These are phyloP conservation scores for Candida yuanshanica DNA, from an alignment of 805 yeast genomes.

Conservation along the genomic window DNA sequence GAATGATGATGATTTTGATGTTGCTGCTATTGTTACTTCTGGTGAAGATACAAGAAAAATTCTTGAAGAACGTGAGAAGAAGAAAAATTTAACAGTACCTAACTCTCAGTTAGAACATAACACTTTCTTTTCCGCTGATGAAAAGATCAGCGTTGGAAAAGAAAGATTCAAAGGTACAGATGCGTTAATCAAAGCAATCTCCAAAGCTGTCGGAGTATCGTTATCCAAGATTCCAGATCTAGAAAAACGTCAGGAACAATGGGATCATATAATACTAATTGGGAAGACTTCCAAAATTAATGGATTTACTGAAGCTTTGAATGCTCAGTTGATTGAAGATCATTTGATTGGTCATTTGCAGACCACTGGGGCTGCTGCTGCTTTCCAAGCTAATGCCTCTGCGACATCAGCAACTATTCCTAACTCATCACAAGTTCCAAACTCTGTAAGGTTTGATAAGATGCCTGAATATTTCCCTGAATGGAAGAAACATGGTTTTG, in stretches of 20 bases:
- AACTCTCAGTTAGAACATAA: constrained; percentile 75
- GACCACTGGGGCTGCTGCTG: constrained; percentile 19
- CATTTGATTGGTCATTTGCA: constrained; percentile 39
- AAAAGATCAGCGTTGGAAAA: constrained; percentile 66
- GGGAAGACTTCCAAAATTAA: constrained; percentile 74
- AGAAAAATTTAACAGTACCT: constrained; percentile 32
- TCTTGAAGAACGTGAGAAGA: constrained; percentile 55
- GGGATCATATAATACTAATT: constrained; percentile 72
- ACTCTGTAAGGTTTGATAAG: constrained; percentile 59
- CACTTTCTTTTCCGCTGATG: constrained; percentile 49
- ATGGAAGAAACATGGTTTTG: constrained; percentile 81
- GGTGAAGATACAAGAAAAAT: constrained; percentile 62
- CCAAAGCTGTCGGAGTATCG: constrained; percentile 46
- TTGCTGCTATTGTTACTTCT: constrained; percentile 82
- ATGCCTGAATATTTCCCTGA: constrained; percentile 91
- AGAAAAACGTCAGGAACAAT: constrained; percentile 71
- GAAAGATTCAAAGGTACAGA: constrained; percentile 83
- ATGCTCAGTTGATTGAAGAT: constrained; percentile 51
- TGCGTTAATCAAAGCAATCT: constrained; percentile 48
- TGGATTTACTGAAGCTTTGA: constrained; percentile 70
- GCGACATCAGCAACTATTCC: constrained; percentile 9
- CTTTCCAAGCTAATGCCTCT: constrained; percentile 22
- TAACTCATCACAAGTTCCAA: constrained; percentile 66
- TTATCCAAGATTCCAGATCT: constrained; percentile 59
- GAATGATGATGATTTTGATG: constrained; percentile 69